Evolutionary conservation across 2,329 filamentous ascomycete species (phyloP).

Genomic region (Sphaerulina musiva): DNA sequence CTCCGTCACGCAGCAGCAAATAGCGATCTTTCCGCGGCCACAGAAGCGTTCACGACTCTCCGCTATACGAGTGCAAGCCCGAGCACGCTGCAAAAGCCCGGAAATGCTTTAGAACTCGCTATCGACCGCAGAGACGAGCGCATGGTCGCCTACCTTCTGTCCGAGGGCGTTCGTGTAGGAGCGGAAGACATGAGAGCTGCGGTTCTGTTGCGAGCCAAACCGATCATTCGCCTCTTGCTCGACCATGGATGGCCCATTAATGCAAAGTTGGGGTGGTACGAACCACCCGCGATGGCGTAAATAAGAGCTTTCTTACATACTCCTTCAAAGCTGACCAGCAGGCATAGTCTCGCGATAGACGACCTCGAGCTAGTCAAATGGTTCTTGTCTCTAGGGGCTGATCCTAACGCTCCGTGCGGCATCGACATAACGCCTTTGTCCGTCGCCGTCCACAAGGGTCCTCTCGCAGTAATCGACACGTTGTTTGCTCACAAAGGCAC

Average conservation of each 20-base stretch:
- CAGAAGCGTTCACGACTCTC: constrained; percentile 5
- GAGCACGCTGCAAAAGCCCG: neutral
- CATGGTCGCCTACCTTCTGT: constrained; percentile 1
- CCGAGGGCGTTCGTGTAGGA: constrained; percentile 1
- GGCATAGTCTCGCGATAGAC: constrained; percentile 1
- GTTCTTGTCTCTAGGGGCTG: constrained; percentile 13
- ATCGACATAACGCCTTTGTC: constrained; percentile 17
- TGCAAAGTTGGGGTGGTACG: constrained; percentile 5
- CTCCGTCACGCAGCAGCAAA: neutral
- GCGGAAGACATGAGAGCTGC: constrained; percentile 1
- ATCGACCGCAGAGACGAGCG: neutral
- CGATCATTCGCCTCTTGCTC: constrained; percentile 2
- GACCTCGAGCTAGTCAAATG: constrained; percentile 9
- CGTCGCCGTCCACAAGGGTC: constrained; percentile 8
- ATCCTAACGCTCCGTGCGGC: constrained; percentile 16
- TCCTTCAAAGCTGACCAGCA: neutral
- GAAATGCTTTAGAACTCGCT: neutral
- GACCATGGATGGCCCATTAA: constrained; percentile 9
- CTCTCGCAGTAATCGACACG: constrained; percentile 11
- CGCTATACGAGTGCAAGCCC: constrained; percentile 1
- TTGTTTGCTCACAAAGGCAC: constrained; percentile 10
- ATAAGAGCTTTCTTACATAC: neutral
- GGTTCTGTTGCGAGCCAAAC: neutral
- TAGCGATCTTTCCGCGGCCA: neutral
- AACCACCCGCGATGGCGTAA: constrained; percentile 7